A percentile compares a stretch with the other conserved stretches of the same genome.
Evolutionary conservation across 352 stramenopile genomes (phyloP).

Genomic region (Phytophthora hibernalis): DNA sequence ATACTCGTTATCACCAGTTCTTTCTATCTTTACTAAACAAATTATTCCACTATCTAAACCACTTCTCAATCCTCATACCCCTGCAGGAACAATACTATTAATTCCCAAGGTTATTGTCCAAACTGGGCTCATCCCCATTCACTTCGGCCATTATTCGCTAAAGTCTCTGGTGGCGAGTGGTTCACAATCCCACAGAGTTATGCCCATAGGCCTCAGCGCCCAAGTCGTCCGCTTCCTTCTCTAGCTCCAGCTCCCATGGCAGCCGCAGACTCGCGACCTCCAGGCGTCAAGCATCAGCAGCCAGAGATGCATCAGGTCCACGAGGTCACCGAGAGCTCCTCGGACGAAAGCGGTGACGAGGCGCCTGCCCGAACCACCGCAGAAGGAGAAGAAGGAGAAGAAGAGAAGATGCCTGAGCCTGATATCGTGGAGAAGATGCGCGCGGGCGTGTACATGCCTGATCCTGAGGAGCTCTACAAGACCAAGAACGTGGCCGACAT

Average conservation of each 20-base stretch:
- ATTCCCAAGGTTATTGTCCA: background rate
- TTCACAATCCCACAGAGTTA: constrained; percentile 39
- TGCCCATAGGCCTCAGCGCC: constrained; percentile 33
- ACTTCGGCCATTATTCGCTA: background rate
- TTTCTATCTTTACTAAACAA: background rate
- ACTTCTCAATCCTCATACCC: background rate
- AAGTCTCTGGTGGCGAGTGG: constrained; percentile 27
- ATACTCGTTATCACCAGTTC: background rate
- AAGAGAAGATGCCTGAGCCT: constrained; percentile 17
- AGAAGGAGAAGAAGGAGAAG: constrained; percentile 19
- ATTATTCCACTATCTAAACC: background rate
- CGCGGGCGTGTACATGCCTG: constrained; percentile 26
- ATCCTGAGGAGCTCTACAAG: constrained; percentile 35
- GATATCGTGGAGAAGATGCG: constrained; percentile 35
- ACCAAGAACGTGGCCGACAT: constrained; percentile 58
- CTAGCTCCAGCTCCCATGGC: constrained; percentile 16
- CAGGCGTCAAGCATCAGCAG: constrained; percentile 2
- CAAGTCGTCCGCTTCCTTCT: constrained; percentile 6
- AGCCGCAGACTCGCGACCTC: constrained; percentile 6
- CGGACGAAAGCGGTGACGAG: constrained; percentile 41
- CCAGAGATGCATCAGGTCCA: constrained; percentile 28
- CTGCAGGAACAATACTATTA: background rate
- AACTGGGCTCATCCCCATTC: constrained; percentile 30
- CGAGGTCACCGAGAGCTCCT: constrained; percentile 51
- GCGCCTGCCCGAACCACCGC: background rate